Base-by-base conservation (phyloP, 805 yeast genomes). In the Cyberlindnera xishuangbannaensis region DNA sequence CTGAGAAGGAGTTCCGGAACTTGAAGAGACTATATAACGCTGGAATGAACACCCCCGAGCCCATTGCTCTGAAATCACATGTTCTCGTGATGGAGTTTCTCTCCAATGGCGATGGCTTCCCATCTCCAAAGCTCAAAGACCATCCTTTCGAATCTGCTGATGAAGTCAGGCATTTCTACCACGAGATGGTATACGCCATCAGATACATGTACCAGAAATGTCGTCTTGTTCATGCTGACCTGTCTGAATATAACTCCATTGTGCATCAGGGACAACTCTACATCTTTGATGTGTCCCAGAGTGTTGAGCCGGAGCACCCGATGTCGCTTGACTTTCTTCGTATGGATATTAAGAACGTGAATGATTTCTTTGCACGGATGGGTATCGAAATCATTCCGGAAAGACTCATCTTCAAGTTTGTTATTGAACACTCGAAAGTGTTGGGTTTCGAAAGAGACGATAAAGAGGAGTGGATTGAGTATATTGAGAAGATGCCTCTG, bases 291-390 rank as follows among this genome's bases (percentile, higher is more conserved):
- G 99, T 92, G 9, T 88, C 97, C 1, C 99, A 92, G 57, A 79
- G 94, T 24, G 97, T 92, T 16, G 97, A 92, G 57, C 97, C 96
- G 8, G 96, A 87, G 48, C 99, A 92, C 59, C 97, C 96, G 9
- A 86, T 86, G 86, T 83, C 95, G 27, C 67, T 92, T 44, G 97
- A 92, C 56, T 92, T 92, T 55, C 62, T 92, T 40, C 69, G 99
- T 53, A 92, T 92, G 98, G 99, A 92, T 61, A 88, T 92, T 53
- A 92, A 90, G 57, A 92, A 92, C 53, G 84, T 90, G 16, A 92
- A 90, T 52, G 92, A 84, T 48, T 92, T 80, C 56, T 92, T 92
- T 50, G 68, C 69, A 38, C 69, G 78, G 40, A 77, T 80, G 55
- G 78, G 79, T 23, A 84, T 88, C 26, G 71, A 73, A 32, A 81